Percentiles rank a stretch among this genome's conserved stretches.
These are phyloP conservation scores for Pedinophyceae sp. DNA, from an alignment of 139 green algal genomes.

Conservation along the genomic window DNA sequence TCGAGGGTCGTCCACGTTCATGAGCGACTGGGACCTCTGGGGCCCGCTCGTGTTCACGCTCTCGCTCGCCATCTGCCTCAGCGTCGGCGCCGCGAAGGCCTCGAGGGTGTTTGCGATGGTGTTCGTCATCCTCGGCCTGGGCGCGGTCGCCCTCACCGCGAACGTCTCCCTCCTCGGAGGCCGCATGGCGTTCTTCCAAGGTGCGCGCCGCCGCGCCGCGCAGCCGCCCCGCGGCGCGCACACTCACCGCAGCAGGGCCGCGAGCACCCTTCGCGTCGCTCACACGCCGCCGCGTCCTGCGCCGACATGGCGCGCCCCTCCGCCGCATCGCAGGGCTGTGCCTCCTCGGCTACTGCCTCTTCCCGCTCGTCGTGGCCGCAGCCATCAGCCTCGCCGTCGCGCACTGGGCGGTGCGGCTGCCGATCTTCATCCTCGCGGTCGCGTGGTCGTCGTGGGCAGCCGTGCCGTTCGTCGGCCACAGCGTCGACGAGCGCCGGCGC, in stretches of 20 bases:
- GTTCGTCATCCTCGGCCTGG: slow-evolving; percentile 68
- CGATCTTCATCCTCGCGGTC: slow-evolving; percentile 36
- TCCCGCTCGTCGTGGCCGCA: slow-evolving; percentile 70
- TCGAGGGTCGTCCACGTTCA: slow-evolving; percentile 24
- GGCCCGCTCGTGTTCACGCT: slow-evolving; percentile 85
- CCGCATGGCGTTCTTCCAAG: slow-evolving; percentile 97
- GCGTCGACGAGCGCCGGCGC: slow-evolving; percentile 43
- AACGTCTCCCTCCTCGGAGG: slow-evolving; percentile 93
- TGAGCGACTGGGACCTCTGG: slow-evolving; percentile 94
- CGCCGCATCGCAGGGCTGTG: slow-evolving; percentile 82
- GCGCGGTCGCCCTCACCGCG: slow-evolving; percentile 80
- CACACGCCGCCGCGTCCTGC: no score
- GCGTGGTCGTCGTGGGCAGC: slow-evolving; percentile 58
- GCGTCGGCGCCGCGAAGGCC: slow-evolving; percentile 33
- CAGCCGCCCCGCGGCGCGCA: no score
- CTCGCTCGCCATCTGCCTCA: slow-evolving; percentile 50
- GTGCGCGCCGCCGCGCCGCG: no score
- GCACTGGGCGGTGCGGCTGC: slow-evolving; percentile 2
- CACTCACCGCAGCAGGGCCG: no score
- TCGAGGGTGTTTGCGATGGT: slow-evolving; percentile 71
- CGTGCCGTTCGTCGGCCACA: slow-evolving; percentile 79
- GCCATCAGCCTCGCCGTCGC: neutral
- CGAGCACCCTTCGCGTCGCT: no score
- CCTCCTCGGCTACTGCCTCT: slow-evolving; percentile 96
- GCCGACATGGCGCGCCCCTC: no score